Evolutionary conservation across 192 early-diverging fungal genomes (phyloP), one percentile per base, ranked within the genome.

Genomic region (Spinellus fusiger): DNA sequence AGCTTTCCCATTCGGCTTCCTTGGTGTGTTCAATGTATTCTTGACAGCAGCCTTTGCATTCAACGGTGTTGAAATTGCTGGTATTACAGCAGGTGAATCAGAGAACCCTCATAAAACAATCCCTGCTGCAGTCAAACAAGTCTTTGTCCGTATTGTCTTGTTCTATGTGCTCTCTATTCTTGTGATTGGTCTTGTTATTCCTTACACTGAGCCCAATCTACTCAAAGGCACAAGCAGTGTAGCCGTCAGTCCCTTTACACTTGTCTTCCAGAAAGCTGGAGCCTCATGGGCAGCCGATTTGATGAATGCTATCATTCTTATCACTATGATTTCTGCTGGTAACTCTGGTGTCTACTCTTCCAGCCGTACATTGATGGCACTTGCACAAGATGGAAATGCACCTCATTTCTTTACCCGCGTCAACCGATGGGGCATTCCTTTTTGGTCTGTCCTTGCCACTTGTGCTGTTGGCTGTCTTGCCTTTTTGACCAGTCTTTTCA

Each of bases 271-370:
- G 35, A 65, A 75, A 61, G 81, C 86, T 12, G 86, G 86, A 33
- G 77, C 81, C 15, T 49, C 15, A 28, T 77, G 74, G 65, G 83
- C 83, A 16, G 82, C 81, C 16, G 73, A 86, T 40, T 62, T 80
- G 32, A 88, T 88, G 84, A 88, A 88, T 62, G 86, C 83, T 12
- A 76, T 88, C 49, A 77, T 88, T 37, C 61, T 88, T 27, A 70
- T 84, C 23, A 84, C 84, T 2, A 71, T 86, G 26, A 66, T 86
- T 54, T 85, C 83, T 12, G 90, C 92, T 48, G 88, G 86, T 29
- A 94, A 93, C 77, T 89, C 86, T 8, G 90, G 89, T n/a, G 80
- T 94, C 16, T 94, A 92, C 53, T 87, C 89, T 16, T 86, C 86
- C 29, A 86, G 84, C 6, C 75, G 93, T 25, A 89, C 89, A 22